These are phyloP conservation scores for Quercus berberidifolia DNA, from an alignment of 306 rosid species.

Conservation along the genomic window DNA sequence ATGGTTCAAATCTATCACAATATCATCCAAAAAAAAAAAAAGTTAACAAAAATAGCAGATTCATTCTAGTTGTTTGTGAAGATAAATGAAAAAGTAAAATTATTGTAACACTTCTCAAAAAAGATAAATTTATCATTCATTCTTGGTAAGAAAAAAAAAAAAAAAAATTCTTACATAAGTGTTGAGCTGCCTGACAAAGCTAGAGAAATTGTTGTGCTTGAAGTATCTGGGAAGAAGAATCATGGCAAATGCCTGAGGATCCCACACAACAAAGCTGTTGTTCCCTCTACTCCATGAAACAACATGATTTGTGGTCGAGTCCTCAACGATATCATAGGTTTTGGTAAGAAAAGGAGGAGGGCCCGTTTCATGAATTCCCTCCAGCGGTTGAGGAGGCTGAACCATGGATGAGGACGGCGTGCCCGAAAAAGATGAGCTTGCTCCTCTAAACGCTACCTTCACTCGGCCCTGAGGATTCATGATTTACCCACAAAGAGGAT, in stretches of 20 bases:
- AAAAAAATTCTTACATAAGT: constrained; percentile 61
- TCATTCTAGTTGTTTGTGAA: constrained; percentile 19
- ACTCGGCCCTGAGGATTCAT: constrained; percentile 40
- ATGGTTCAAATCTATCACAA: constrained; percentile 15
- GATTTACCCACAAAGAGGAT: background rate
- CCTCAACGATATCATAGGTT: constrained; percentile 81
- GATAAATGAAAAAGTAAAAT: constrained; percentile 9
- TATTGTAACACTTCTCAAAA: background rate
- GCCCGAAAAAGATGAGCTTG: constrained; percentile 18
- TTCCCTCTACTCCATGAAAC: constrained; percentile 77
- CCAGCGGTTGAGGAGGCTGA: constrained; percentile 53
- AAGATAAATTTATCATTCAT: background rate
- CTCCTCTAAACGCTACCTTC: constrained; percentile 45
- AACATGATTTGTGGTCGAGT: constrained; percentile 55
- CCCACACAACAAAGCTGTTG: constrained; percentile 87
- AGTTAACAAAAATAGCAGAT: background rate
- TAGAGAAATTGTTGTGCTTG: constrained; percentile 93
- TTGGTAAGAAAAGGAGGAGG: constrained; percentile 90
- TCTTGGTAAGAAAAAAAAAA: background rate
- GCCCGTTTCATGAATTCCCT: constrained; percentile 58
- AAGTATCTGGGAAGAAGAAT: constrained; percentile 78
- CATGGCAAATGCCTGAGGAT: constrained; percentile 60
- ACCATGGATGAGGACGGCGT: background rate
- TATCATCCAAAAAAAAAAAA: background rate
- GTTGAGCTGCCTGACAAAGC: constrained; percentile 93